Percentiles rank a stretch among this genome's conserved stretches.
Conservation (phyloP, 2,329 filamentous ascomycete genomes). For the Curvularia verruculosa region DNA sequence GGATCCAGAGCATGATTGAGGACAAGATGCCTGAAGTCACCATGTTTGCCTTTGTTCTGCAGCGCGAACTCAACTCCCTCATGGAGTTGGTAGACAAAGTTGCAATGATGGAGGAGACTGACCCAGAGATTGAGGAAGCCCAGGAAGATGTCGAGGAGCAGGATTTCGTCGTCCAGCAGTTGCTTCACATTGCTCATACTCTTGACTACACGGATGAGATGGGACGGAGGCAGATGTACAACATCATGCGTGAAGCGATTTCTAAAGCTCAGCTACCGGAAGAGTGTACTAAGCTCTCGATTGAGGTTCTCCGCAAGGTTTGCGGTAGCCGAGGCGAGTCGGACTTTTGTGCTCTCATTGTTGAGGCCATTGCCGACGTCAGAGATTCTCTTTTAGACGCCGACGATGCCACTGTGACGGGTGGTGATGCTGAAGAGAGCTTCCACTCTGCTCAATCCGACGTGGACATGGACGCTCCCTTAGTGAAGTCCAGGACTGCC, state of each 20-base stretch:
- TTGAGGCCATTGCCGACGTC: conserved; percentile 94
- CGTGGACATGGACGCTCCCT: conserved; percentile 66
- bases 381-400: conserved; percentile 86
- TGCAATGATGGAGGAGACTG: conserved; percentile 60
- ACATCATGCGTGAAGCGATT: conserved; percentile 81
- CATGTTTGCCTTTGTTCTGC: conserved; percentile 83
- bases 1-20: conserved; percentile 77
- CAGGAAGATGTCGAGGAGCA: conserved; percentile 87
- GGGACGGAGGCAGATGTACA: conserved; percentile 93
- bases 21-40: conserved; percentile 96
- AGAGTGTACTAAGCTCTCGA: conserved; percentile 85
- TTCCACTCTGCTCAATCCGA: conserved; percentile 94
- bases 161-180: conserved; percentile 94
- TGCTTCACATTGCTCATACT: conserved; percentile 88
- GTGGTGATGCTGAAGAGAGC: conserved; percentile 66
- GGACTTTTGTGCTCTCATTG: conserved; percentile 82
- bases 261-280: conserved; percentile 88
- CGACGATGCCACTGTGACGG: conserved; percentile 63
- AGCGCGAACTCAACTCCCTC: conserved; percentile 76
- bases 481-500: conserved; percentile 48
- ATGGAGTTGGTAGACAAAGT: conserved; percentile 65
- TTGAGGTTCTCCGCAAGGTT: conserved; percentile 81
- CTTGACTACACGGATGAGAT: conserved; percentile 98
- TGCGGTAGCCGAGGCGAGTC: conserved; percentile 81
- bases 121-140: conserved; percentile 64